Conservation (phyloP, 768 basidiomycete species). For the Mycena kentingensis region DNA sequence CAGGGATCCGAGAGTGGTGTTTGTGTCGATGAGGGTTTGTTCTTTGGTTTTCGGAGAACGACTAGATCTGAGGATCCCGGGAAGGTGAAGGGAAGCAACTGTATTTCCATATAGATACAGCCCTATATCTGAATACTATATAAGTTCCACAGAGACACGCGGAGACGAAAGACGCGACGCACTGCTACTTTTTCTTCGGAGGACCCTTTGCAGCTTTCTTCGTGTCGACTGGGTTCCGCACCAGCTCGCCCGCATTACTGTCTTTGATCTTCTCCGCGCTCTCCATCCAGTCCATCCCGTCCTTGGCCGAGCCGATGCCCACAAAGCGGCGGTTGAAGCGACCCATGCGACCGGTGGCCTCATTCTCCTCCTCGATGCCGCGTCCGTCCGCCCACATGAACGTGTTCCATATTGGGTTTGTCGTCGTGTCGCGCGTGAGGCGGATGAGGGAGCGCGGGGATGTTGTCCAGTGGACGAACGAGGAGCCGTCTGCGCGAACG, state of each 20-base stretch:
- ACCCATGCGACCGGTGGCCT: constrained; percentile 75
- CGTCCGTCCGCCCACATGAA: constrained; percentile 52
- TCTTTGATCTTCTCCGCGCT: constrained; percentile 18
- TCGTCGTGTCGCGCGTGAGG: constrained; percentile 85
- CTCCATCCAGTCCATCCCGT: constrained; percentile 41
- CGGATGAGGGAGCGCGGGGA: constrained; percentile 78
- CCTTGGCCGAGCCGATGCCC: constrained; percentile 39
- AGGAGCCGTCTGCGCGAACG: constrained; percentile 85
- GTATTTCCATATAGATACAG: too few species aligned
- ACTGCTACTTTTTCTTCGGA: constrained; percentile 1
- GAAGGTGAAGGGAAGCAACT: too few species aligned
- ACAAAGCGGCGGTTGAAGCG: constrained; percentile 79
- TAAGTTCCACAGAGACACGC: not conserved
- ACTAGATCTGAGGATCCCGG: too few species aligned
- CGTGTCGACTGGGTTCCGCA: constrained; percentile 6
- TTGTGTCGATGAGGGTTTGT: too few species aligned
- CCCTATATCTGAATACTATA: not conserved
- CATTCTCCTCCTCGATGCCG: constrained; percentile 66
- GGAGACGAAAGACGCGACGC: not conserved
- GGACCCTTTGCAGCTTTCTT: constrained; percentile 5
- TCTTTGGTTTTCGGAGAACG: too few species aligned
- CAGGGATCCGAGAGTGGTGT: too few species aligned
- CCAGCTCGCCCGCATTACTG: constrained; percentile 11
- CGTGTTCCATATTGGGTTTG: constrained; percentile 86
- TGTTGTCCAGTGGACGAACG: constrained; percentile 86